A percentile compares a stretch with the other conserved stretches of the same genome.
These are phyloP conservation scores for Leptographium galeiforme DNA, from an alignment of 2,329 filamentous ascomycete species.

Conservation along the genomic window DNA sequence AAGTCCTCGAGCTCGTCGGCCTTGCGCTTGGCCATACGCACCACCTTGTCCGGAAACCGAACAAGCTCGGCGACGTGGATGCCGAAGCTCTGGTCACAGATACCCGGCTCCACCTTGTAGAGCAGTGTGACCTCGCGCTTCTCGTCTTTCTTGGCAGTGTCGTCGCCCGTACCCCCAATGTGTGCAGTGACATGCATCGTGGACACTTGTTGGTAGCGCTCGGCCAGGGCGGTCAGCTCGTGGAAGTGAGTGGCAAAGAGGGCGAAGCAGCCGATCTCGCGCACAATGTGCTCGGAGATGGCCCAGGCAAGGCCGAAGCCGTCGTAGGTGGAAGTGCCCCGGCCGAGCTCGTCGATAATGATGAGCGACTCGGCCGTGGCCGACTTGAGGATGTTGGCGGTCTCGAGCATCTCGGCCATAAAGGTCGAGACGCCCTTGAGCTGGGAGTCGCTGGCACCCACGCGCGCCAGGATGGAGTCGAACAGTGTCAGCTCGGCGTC, in stretches of 20 bases:
- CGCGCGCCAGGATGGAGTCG: constrained; percentile 89
- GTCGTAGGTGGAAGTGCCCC: constrained; percentile 95
- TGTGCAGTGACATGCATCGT: constrained; percentile 96
- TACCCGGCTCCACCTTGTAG: constrained; percentile 90
- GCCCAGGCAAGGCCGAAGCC: constrained; percentile 99
- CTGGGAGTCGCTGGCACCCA: constrained; percentile 91
- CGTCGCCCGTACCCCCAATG: constrained; percentile 43
- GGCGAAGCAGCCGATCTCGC: constrained; percentile 84
- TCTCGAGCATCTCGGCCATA: constrained; percentile 99
- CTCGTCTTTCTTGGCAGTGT: constrained; percentile 15
- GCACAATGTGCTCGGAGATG: constrained; percentile 93
- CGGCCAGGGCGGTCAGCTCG: constrained; percentile 81
- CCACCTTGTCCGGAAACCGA: constrained; percentile 89
- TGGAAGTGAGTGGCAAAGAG: constrained; percentile 98
- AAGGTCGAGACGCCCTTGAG: constrained; percentile 97
- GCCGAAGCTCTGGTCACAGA: constrained; percentile 95
- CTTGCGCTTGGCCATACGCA: constrained; percentile 98
- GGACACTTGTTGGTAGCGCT: constrained; percentile 74
- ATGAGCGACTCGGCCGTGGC: constrained; percentile 91
- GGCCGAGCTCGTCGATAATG: constrained; percentile 95
- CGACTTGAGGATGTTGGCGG: constrained; percentile 94
- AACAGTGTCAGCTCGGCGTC: constrained; percentile 91
- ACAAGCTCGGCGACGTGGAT: constrained; percentile 97
- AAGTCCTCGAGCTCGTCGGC: constrained; percentile 98
- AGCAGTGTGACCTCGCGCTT: constrained; percentile 84